phyloP scores from a whole-genome alignment of 371 early-diverging fungal species.

The Funneliformis caledonium region DNA sequence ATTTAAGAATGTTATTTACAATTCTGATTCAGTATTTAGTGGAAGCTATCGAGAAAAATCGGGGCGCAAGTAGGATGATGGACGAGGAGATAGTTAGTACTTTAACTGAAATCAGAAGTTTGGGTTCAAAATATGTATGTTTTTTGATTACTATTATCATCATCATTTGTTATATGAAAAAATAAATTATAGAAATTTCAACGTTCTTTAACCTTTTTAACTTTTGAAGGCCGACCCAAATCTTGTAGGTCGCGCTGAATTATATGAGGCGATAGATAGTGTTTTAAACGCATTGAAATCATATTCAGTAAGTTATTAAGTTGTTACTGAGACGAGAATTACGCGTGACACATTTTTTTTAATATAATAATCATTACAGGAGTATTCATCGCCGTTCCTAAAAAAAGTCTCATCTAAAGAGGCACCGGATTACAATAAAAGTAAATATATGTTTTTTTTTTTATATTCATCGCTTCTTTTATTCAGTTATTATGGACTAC shows the following conservation, averaged over 20 bases:
- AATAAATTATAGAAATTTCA: neutral
- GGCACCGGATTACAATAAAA: constrained; percentile 94
- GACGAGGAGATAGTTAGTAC: neutral
- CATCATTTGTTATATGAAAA: neutral
- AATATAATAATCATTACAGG: constrained; percentile 49
- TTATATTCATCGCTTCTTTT: neutral
- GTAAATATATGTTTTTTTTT: constrained; percentile 42
- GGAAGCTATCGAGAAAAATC: neutral
- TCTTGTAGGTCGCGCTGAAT: constrained; percentile 87
- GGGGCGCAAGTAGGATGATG: neutral
- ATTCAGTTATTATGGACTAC: neutral
- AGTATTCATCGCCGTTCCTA: constrained; percentile 88
- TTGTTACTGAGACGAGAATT: neutral
- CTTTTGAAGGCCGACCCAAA: constrained; percentile 73
- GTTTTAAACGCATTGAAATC: constrained; percentile 82
- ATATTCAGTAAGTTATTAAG: constrained; percentile 57
- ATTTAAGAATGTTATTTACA: neutral
- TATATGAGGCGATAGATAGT: constrained; percentile 89
- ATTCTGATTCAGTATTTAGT: neutral
- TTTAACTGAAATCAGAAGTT: neutral
- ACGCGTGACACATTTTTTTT: neutral
- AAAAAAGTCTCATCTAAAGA: constrained; percentile 91
- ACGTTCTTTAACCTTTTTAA: neutral
- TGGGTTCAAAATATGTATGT: neutral
- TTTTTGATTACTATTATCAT: neutral